A percentile compares a stretch with the other conserved stretches of the same genome.
phyloP scores from a whole-genome alignment of 306 rosid genomes.

The Aeschynomene evenia region DNA sequence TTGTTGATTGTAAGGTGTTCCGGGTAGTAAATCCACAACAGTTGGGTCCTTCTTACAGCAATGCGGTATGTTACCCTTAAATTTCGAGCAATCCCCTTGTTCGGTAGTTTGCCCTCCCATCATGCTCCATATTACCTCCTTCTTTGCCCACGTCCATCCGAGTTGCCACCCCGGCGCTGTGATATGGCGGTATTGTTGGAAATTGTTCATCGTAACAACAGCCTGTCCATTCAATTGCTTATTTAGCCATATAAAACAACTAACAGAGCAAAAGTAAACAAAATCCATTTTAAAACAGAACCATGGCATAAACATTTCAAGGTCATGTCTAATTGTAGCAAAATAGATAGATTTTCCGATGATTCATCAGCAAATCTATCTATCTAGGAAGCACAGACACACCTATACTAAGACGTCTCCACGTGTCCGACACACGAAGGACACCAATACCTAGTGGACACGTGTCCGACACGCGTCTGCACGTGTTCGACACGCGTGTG shows the following conservation, averaged over 20 bases:
- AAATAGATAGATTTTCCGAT: too few relatives aligned
- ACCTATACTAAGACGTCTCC: too few relatives aligned
- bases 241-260: slow-evolving; percentile 24
- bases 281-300: slow-evolving; percentile 14
- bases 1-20: slow-evolving; percentile 83
- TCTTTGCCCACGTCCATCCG: slow-evolving; percentile 88
- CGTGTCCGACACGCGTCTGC: too few relatives aligned
- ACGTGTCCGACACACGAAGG: too few relatives aligned
- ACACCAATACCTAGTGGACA: too few relatives aligned
- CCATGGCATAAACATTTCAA: background rate
- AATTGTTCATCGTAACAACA: slow-evolving; percentile 68
- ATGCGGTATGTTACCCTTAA: slow-evolving; percentile 55
- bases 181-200: slow-evolving; percentile 80
- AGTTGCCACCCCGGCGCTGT: slow-evolving; percentile 79
- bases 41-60: slow-evolving; percentile 75
- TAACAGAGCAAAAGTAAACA: background rate
- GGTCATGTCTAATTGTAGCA: background rate
- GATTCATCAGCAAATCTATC: too few relatives aligned
- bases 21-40: slow-evolving; percentile 73
- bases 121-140: slow-evolving; percentile 85
- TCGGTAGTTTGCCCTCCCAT: slow-evolving; percentile 77
- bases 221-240: slow-evolving; percentile 52
- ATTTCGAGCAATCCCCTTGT: slow-evolving; percentile 90
- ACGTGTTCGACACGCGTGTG: too few relatives aligned
- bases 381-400: too few relatives aligned